Evolutionary conservation across 2,329 filamentous ascomycete genomes (phyloP).

Genomic region (Cladosporium sp.): DNA sequence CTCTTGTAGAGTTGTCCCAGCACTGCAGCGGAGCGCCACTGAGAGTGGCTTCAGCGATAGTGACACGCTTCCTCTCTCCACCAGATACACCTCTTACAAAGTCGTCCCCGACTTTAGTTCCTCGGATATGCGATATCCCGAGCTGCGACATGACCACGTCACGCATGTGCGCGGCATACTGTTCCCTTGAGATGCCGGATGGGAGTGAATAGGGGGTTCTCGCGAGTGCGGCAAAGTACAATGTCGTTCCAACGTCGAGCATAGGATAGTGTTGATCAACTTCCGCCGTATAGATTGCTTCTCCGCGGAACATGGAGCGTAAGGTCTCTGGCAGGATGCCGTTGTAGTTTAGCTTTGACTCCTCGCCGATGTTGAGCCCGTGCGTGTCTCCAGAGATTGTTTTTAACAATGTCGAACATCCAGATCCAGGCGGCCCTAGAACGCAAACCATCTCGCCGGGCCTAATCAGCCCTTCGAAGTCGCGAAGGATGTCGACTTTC

Average conservation of each 20-base stretch:
- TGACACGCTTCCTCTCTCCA: slow-evolving; percentile 76
- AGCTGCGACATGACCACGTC: slow-evolving; percentile 76
- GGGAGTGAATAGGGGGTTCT: slow-evolving; percentile 64
- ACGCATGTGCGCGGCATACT: slow-evolving; percentile 63
- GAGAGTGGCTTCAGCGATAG: slow-evolving; percentile 77
- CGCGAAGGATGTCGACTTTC: slow-evolving; percentile 61
- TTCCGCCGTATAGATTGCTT: slow-evolving; percentile 84
- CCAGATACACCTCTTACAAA: slow-evolving; percentile 73
- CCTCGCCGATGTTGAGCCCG: slow-evolving; percentile 70
- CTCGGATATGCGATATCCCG: slow-evolving; percentile 70
- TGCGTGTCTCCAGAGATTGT: slow-evolving; percentile 81
- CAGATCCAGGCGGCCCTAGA: slow-evolving; percentile 66
- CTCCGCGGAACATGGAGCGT: slow-evolving; percentile 75
- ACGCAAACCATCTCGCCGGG: slow-evolving; percentile 77
- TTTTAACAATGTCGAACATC: slow-evolving; percentile 85
- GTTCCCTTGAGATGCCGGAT: slow-evolving; percentile 54
- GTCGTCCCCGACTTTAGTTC: slow-evolving; percentile 73
- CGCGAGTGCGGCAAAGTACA: slow-evolving; percentile 75
- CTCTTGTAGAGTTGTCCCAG: slow-evolving; percentile 78
- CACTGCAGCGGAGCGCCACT: slow-evolving; percentile 55
- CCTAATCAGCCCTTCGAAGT: slow-evolving; percentile 67
- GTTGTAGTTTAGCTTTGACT: slow-evolving; percentile 79
- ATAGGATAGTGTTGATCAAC: slow-evolving; percentile 79
- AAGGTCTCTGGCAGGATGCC: slow-evolving; percentile 72
- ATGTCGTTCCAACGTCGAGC: slow-evolving; percentile 74